Base-by-base conservation (phyloP, 192 early-diverging fungal species). In the Gryganskiella cystojenkinii region DNA sequence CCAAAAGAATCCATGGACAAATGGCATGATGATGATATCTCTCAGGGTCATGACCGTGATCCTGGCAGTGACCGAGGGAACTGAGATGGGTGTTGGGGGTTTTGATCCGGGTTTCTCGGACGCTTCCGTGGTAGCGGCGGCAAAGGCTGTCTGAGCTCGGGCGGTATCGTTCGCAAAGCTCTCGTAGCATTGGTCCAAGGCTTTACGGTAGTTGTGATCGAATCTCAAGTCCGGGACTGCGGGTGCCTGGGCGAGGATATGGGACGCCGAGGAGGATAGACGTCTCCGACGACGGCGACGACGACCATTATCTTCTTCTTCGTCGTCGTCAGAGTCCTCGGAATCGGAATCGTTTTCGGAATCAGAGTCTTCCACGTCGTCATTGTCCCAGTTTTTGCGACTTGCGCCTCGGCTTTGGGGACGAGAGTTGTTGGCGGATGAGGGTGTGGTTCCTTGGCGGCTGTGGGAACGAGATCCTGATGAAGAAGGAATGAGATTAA, bases 1-100 rank as follows among this genome's bases (percentile, higher is more conserved):
- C 73, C 73, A 78, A 34, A 78, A 69, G 73, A 78, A 78, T 17
- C 73, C 73, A 34, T 78, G 73, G 37, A 78, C 42, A 43, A 78
- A 78, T 3, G 73, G 73, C 66, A 69, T 78, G 47, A 78, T 68
- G 52, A 78, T 78, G 47, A 78, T 78, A 37, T 78, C 73, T 3
- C 73, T 40, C 11, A 78, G 3, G 0, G 73, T 78, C 73, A 78
- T 78, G 15, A 78, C 66, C 2, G 66, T 63, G 49, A 78, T 58
- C 13, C 73, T 37, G 0, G 73, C 61, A 1, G 59, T 22, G 11
- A 78, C 33, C 15, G 66, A 68, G 9, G 65, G 66, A 3, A 78
- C 73, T 24, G 53, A 28, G 28, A 20, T 55, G 37, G 51, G 25
- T 56, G 24, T n/a, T 51, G 54, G 30, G 28, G 46, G 34, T 25